Base-by-base conservation (phyloP, 768 basidiomycete genomes). In the Macrocybe gigantea region DNA sequence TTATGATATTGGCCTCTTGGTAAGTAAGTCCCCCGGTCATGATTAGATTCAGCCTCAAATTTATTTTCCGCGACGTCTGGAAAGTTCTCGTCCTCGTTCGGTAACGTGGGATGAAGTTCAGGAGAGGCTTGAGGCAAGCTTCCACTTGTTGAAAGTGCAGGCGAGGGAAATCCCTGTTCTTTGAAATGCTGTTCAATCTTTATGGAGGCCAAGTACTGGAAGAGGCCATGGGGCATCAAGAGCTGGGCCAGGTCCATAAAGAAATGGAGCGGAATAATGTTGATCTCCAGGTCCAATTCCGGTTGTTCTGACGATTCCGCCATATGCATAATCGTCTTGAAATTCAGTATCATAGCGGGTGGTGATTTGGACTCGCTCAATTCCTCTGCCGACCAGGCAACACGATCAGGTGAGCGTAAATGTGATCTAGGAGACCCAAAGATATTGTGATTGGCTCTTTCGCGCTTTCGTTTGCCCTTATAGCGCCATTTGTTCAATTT, bases 231-330 rank as follows among this genome's bases (percentile, higher is more conserved):
- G 22, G 22, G 22, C 22, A 2, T 58, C 43, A 79, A 53, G 13
- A 72, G 53, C 47, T 68, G 60, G 33, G 64, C 74, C 40, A 90
- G 66, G 60, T 94, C 90, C 29, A 88, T 44, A 57, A 91, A 89
- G n/a, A 87, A 37, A 57, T 93, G 91, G 7, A 94, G 55, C 7
- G 92, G 85, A 7, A 69, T 68, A 6, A 79, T 42, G n/a, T 60
- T 58, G n/a, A 79, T 56, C 30, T 74, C 67, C 32, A 80, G 43
- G 5, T 68, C 57, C 22, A 22, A 22, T 22, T 22, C 22, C 22
- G 22, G 22, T 4, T 22, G 22, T 22, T 22, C 22, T 22, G 22
- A 22, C 22, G 22, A 22, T 22, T 22, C 22, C 22, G 22, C 22
- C 22, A 4, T 22, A 4, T 4, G 22, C 4, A 22, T 22, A 22